Evolutionary conservation across 2,329 filamentous ascomycete species (phyloP).

Genomic region (Sphaerulina populicola): DNA sequence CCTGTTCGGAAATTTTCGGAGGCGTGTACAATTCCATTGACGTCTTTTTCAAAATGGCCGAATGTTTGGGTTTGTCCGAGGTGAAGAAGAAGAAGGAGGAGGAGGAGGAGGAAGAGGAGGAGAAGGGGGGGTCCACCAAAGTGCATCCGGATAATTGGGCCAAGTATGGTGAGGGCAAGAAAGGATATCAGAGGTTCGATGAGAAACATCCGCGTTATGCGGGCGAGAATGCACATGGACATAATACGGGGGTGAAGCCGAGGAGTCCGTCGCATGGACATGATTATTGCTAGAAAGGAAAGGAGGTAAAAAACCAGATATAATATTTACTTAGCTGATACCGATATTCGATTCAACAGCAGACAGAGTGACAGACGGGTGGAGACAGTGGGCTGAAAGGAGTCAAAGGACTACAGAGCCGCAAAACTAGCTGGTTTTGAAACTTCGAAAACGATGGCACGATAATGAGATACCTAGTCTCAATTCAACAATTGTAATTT

Average conservation of each 20-base stretch:
- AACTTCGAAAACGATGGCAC: too few relatives aligned
- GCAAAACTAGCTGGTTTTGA: too few relatives aligned
- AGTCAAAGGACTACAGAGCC: too few relatives aligned
- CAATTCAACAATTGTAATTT: too few relatives aligned
- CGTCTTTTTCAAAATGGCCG: constrained; percentile 65
- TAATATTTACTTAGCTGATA: too few relatives aligned
- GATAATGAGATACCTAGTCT: too few relatives aligned
- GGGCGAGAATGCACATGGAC: constrained; percentile 10
- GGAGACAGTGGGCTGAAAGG: too few relatives aligned
- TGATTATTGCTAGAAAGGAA: constrained; percentile 2
- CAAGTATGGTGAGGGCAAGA: constrained; percentile 9
- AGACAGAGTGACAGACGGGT: too few relatives aligned
- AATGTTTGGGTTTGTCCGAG: constrained; percentile 51
- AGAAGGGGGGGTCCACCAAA: background rate
- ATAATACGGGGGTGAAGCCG: constrained; percentile 12
- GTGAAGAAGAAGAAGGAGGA: constrained; percentile 1
- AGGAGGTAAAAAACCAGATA: too few relatives aligned
- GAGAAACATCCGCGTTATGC: constrained; percentile 20
- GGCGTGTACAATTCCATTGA: constrained; percentile 64
- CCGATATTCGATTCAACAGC: too few relatives aligned
- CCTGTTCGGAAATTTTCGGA: constrained; percentile 68
- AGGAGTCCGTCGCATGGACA: constrained; percentile 11
- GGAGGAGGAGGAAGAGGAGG: too few relatives aligned
- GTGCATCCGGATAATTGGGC: constrained; percentile 17
- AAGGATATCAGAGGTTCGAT: constrained; percentile 18